These are phyloP conservation scores for Tetrahymena elliotti DNA, from an alignment of 73 alveolate genomes.

Conservation along the genomic window DNA sequence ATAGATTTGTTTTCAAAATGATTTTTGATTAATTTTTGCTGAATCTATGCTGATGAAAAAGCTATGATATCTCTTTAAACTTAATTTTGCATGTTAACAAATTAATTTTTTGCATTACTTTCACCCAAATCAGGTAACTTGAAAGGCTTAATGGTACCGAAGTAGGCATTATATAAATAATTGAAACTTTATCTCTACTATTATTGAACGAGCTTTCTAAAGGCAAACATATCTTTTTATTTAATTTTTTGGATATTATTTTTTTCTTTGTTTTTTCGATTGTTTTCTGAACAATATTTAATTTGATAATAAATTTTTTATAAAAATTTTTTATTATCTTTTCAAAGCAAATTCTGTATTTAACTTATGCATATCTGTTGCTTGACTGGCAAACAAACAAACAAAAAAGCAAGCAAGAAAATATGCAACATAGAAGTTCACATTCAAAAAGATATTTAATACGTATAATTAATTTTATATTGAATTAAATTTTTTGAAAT, in stretches of 20 bases:
- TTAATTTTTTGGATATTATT: not conserved
- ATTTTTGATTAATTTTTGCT: not conserved
- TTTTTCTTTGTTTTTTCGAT: not conserved
- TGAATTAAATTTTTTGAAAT: no score
- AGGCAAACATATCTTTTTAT: not conserved
- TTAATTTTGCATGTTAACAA: not conserved
- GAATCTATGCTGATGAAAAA: not conserved
- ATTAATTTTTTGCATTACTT: not conserved
- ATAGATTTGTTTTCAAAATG: not conserved
- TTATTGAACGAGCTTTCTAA: not conserved
- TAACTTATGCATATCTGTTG: not conserved
- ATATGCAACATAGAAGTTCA: not conserved
- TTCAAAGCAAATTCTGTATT: not conserved
- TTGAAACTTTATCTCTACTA: not conserved
- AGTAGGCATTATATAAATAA: not conserved
- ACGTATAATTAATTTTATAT: not conserved
- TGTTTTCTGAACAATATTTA: not conserved
- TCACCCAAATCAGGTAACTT: slow-evolving; percentile 41
- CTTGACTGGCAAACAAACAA: not conserved
- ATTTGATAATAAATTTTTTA: not conserved
- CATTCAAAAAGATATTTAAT: not conserved
- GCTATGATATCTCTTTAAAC: not conserved
- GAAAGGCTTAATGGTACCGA: slow-evolving; percentile 34
- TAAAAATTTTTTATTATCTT: not conserved
- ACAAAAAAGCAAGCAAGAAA: not conserved